These are phyloP conservation scores for Microdochium trichocladiopsis DNA, from an alignment of 2,329 filamentous ascomycete species.

Conservation along the genomic window DNA sequence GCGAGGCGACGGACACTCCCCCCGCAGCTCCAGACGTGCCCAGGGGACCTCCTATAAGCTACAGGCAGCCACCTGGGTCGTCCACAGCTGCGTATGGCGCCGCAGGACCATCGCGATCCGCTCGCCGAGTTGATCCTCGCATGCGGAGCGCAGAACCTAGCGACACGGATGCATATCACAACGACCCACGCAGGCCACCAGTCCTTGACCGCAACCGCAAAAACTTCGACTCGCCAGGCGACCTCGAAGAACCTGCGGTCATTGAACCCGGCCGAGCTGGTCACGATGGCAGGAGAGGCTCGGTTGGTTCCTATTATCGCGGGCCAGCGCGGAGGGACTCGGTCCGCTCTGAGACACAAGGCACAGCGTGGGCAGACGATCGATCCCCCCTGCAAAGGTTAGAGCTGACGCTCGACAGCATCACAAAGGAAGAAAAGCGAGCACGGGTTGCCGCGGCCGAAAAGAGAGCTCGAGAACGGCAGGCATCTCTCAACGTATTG, in stretches of 20 bases:
- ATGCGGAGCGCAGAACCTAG: conserved; percentile 7
- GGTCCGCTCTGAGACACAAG: conserved; percentile 28
- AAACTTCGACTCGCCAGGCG: conserved; percentile 8
- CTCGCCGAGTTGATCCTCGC: background rate
- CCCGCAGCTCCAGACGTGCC: conserved; percentile 56
- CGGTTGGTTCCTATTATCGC: background rate
- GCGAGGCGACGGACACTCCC: conserved; percentile 18
- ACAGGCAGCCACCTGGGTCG: conserved; percentile 32
- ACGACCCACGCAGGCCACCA: conserved; percentile 6
- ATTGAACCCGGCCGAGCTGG: background rate
- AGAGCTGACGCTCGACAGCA: conserved; percentile 82
- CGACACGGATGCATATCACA: background rate
- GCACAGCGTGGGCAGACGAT: conserved; percentile 65
- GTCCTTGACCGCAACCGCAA: conserved; percentile 19
- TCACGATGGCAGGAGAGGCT: background rate
- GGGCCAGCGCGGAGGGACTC: conserved; percentile 29
- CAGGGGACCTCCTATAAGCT: conserved; percentile 50
- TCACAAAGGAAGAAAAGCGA: conserved; percentile 93
- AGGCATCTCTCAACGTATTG: conserved; percentile 33
- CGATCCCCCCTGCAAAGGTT: conserved; percentile 89
- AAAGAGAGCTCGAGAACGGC: conserved; percentile 54
- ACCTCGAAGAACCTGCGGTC: background rate
- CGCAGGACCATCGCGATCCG: background rate
- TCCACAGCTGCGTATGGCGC: conserved; percentile 31
- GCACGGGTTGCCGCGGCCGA: conserved; percentile 81